A percentile compares a stretch with the other conserved stretches of the same genome.
Conservation (phyloP, 192 early-diverging fungal species). For the Podila verticillata region DNA sequence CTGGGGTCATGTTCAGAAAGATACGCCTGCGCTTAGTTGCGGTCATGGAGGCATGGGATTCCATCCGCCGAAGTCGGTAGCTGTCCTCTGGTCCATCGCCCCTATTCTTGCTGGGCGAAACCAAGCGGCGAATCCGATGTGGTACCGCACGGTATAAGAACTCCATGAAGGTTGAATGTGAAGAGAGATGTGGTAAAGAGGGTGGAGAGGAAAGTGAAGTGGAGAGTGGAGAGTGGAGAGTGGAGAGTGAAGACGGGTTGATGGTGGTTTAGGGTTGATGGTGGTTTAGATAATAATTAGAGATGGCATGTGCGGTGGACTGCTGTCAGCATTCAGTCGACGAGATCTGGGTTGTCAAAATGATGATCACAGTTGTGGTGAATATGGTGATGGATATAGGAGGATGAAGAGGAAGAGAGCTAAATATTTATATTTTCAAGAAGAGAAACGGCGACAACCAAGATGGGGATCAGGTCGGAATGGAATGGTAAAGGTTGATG, state of each 20-base stretch:
- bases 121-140: constrained; percentile 32
- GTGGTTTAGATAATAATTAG: background rate
- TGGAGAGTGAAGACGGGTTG: background rate
- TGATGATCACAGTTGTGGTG: no score
- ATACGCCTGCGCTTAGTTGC: constrained; percentile 44
- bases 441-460: no score
- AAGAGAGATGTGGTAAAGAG: background rate
- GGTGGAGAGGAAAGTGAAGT: background rate
- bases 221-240: background rate
- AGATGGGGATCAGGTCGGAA: background rate
- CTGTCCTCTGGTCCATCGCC: constrained; percentile 49
- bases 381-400: background rate
- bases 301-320: background rate
- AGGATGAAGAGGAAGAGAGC: no score
- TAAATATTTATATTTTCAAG: background rate
- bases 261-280: background rate
- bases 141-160: constrained; percentile 49
- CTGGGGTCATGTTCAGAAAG: constrained; percentile 47
- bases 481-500: background rate
- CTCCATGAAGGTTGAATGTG: constrained; percentile 22
- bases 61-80: constrained; percentile 46
- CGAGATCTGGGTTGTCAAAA: background rate
- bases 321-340: background rate
- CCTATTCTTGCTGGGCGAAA: constrained; percentile 19
- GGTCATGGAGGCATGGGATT: constrained; percentile 47